Percentiles rank a stretch among this genome's conserved stretches.
phyloP scores from a whole-genome alignment of 2,329 filamentous ascomycete genomes.

The Cercospora brassicicola region DNA sequence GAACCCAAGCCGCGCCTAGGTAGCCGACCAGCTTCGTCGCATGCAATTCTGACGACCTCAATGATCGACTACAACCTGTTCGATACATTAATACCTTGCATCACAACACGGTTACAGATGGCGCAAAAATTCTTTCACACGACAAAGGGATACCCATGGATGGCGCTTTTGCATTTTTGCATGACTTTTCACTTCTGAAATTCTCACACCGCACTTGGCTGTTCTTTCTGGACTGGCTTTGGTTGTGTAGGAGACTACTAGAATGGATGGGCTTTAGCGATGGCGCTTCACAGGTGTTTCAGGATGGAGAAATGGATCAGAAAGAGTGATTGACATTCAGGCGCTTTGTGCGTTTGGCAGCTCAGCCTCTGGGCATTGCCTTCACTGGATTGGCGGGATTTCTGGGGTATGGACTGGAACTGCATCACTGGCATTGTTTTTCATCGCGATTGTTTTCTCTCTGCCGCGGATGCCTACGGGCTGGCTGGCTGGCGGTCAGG shows the following conservation, averaged over 20 bases:
- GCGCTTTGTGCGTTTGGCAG: slow-evolving; percentile 10
- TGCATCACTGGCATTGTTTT: slow-evolving; percentile 1
- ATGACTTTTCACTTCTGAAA: slow-evolving; percentile 2
- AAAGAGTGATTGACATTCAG: slow-evolving; percentile 2
- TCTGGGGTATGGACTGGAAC: not conserved
- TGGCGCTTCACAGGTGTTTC: slow-evolving; percentile 2
- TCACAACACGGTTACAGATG: not conserved
- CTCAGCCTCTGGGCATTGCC: slow-evolving; percentile 5
- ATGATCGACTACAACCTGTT: not conserved
- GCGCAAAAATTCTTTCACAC: not conserved
- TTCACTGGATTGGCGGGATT: slow-evolving; percentile 5
- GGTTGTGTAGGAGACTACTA: not conserved
- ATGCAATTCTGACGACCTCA: not conserved
- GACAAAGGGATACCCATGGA: slow-evolving; percentile 7
- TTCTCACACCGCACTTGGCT: slow-evolving; percentile 6
- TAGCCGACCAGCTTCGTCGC: not conserved
- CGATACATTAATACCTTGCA: slow-evolving; percentile 4
- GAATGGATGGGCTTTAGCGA: not conserved
- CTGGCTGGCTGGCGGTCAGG: slow-evolving; percentile 6
- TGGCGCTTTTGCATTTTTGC: slow-evolving; percentile 16
- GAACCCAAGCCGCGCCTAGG: slow-evolving; percentile 8
- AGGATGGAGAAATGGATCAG: not conserved
- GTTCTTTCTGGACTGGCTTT: not conserved
- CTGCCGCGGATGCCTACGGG: slow-evolving; percentile 3
- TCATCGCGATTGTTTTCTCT: not conserved